Percentiles rank a stretch among this genome's conserved stretches.
These are phyloP conservation scores for Penicillium lividum DNA, from an alignment of 495 filamentous ascomycete species.

Conservation along the genomic window DNA sequence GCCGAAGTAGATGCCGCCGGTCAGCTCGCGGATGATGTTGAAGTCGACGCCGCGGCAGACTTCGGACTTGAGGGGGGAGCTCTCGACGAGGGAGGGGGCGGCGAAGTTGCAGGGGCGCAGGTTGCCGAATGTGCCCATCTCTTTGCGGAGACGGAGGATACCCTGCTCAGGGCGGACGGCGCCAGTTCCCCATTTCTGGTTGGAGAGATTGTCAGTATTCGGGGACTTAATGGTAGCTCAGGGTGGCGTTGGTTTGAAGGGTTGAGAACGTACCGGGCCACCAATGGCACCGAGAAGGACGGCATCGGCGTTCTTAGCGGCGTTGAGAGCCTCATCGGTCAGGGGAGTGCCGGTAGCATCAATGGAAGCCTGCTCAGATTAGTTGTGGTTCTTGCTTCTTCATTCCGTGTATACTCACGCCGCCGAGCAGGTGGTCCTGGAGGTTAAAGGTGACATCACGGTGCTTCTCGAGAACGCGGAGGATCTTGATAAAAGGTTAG, in stretches of 20 bases:
- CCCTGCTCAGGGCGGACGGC: slow-evolving; percentile 92
- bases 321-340: slow-evolving; percentile 79
- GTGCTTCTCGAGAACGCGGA: slow-evolving; percentile 71
- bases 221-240: background rate
- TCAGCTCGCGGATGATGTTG: slow-evolving; percentile 92
- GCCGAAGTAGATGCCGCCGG: slow-evolving; percentile 96
- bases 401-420: slow-evolving; percentile 61
- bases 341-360: slow-evolving; percentile 75
- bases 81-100: slow-evolving; percentile 80
- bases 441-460: slow-evolving; percentile 81
- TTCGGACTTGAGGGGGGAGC: slow-evolving; percentile 84
- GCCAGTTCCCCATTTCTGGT: slow-evolving; percentile 89
- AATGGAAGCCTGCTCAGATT: slow-evolving; percentile 66
- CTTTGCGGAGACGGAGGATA: slow-evolving; percentile 88
- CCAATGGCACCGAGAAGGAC: slow-evolving; percentile 94
- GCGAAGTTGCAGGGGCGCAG: slow-evolving; percentile 97
- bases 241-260: background rate
- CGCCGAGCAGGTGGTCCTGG: slow-evolving; percentile 88
- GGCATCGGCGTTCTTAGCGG: slow-evolving; percentile 88
- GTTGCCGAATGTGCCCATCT: slow-evolving; percentile 94
- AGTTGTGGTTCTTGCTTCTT: background rate
- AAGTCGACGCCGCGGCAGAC: slow-evolving; percentile 90
- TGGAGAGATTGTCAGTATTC: background rate
- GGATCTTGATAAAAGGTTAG: slow-evolving; percentile 36
- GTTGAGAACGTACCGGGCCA: slow-evolving; percentile 65